Evolutionary conservation across 768 basidiomycete species (phyloP), one percentile per base, ranked within the genome.

Genomic region (Phylloporus sp.): DNA sequence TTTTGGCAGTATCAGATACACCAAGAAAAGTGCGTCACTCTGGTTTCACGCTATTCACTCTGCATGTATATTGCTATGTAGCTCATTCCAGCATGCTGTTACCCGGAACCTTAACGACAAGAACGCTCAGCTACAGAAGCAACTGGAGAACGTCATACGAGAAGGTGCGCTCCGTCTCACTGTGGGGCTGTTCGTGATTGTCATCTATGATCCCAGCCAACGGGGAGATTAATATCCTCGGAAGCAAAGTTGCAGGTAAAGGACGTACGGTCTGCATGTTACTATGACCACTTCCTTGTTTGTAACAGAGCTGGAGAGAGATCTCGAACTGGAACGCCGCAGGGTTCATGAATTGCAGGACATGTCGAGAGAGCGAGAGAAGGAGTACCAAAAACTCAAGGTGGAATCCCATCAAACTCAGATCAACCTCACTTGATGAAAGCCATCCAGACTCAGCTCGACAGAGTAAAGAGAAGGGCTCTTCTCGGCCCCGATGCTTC

Each of bases 1-100:
- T 93, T 93, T 66, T 93, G 91, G 91, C 88, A 91, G 66, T 93
- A 93, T 66, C 91, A 93, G 61, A 80, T 85, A 45, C 87, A 89
- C 56, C 91, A 93, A 69, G 91, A 93, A 72, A 84, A 80, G 90
- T 88, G 50, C 51, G 70, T 59, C 22, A 20, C 6, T 51, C 26
- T 26, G 24, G 32, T 36, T 15, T 42, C 48, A 27, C 9, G 15
- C 32, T 5, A 0, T 47, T 12, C 39, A 20, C 29, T 15, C 44
- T 43, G 12, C 40, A 49, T 42, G n/a, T 31, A 42, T 54, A 22
- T 52, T 41, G 49, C 40, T 23, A 23, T 49, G 27, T 40, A 58
- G 63, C 48, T 82, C 89, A 15, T 92, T 90, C 63, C 91, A 93
- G 63, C 87, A 88, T 60, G 90, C 91, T 5, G 81, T 92, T 8